Evolutionary conservation across 345 rosid species (phyloP).

Genomic region (Firmiana major): DNA sequence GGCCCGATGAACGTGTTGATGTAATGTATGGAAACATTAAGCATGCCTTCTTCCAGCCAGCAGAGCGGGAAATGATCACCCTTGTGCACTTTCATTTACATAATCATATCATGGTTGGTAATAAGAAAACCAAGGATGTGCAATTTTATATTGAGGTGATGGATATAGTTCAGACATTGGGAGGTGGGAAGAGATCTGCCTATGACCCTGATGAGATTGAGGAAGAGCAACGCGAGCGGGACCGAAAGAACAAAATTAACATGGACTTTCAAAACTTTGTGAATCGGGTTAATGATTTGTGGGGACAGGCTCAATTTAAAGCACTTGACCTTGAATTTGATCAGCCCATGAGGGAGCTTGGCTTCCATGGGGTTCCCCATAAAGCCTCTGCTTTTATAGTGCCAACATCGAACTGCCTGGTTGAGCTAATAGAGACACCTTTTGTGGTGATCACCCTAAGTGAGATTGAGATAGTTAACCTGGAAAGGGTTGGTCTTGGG

Average conservation of each 20-base stretch:
- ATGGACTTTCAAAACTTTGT: constrained; percentile 46
- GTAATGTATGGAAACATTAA: constrained; percentile 42
- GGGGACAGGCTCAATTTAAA: constrained; percentile 47
- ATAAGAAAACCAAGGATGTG: constrained; percentile 50
- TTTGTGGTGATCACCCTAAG: constrained; percentile 41
- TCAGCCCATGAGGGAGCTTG: constrained; percentile 47
- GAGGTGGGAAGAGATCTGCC: constrained; percentile 49
- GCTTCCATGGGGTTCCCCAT: constrained; percentile 53
- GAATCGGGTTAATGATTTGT: constrained; percentile 39
- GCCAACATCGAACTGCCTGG: constrained; percentile 47
- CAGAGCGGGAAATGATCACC: constrained; percentile 50
- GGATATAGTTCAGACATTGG: constrained; percentile 45
- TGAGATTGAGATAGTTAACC: constrained; percentile 51
- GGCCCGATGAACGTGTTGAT: constrained; percentile 47
- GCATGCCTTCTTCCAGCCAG: constrained; percentile 54
- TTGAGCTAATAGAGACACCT: constrained; percentile 46
- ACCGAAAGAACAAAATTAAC: constrained; percentile 41
- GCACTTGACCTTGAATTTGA: constrained; percentile 51
- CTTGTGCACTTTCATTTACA: constrained; percentile 48
- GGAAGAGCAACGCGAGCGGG: constrained; percentile 47
- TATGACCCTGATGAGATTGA: constrained; percentile 56
- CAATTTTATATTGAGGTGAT: constrained; percentile 48
- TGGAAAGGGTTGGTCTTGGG: constrained; percentile 54
- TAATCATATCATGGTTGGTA: constrained; percentile 56
- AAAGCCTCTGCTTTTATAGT: constrained; percentile 44